These are phyloP conservation scores for Pythium guiyangense DNA, from an alignment of 352 stramenopile species.

Conservation along the genomic window DNA sequence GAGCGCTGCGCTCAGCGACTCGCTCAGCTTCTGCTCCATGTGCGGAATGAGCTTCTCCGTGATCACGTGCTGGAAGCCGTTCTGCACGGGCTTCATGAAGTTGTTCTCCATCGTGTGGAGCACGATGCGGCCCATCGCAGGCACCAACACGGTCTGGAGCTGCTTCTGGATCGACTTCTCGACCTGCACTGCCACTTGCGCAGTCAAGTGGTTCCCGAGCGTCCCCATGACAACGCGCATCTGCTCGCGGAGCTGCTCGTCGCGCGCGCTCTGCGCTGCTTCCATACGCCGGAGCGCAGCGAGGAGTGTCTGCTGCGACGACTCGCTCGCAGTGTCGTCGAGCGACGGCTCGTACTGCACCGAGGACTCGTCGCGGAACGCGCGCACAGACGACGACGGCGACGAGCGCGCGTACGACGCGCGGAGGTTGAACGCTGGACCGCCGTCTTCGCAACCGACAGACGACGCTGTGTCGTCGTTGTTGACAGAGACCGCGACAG, in stretches of 20 bases:
- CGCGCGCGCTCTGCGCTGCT: conserved; percentile 50
- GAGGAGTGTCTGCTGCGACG: conserved; percentile 52
- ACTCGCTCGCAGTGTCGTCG: conserved; percentile 56
- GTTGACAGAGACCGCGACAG: conserved; percentile 4
- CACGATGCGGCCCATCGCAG: conserved; percentile 82
- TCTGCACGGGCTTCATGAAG: conserved; percentile 84
- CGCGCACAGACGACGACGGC: conserved; percentile 72
- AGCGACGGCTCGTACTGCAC: conserved; percentile 65
- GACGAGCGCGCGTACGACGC: conserved; percentile 65
- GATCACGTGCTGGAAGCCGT: conserved; percentile 73
- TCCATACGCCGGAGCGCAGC: conserved; percentile 71
- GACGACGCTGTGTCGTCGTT: conserved; percentile 52
- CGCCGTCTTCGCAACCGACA: conserved; percentile 47
- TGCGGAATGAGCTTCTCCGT: conserved; percentile 61
- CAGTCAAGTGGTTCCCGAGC: conserved; percentile 49
- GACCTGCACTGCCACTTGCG: conserved; percentile 59
- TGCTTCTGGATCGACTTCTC: conserved; percentile 85
- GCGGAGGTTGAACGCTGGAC: conserved; percentile 36
- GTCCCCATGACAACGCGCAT: conserved; percentile 57
- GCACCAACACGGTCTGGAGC: conserved; percentile 74
- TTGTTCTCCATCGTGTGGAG: conserved; percentile 88
- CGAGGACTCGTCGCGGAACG: conserved; percentile 74
- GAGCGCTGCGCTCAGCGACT: conserved; percentile 48
- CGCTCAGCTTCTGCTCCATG: conserved; percentile 70
- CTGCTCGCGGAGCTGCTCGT: conserved; percentile 69